Conservation (phyloP, 257 asterid genomes). For the Plectranthus barbatus region DNA sequence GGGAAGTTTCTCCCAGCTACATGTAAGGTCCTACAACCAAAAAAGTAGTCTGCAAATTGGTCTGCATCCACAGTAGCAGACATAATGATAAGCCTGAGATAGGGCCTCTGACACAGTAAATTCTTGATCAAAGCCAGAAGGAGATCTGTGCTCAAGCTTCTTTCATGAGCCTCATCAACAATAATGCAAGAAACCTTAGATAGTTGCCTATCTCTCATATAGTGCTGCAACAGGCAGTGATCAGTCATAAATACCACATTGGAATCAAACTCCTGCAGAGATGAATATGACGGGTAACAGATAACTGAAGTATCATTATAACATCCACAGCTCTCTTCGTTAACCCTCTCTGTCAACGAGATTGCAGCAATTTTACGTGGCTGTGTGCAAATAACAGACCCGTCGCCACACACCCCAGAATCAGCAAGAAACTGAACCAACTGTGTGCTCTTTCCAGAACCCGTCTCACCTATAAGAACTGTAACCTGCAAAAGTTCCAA, state of each 20-base stretch:
- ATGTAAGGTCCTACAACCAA: constrained; percentile 57
- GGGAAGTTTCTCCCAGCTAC: constrained; percentile 80
- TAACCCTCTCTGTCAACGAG: constrained; percentile 74
- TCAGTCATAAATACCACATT: constrained; percentile 74
- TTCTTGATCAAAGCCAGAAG: constrained; percentile 74
- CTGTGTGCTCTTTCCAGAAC: constrained; percentile 97
- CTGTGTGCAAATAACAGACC: constrained; percentile 75
- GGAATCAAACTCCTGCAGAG: constrained; percentile 41
- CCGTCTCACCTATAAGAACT: constrained; percentile 85
- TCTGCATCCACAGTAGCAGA: constrained; percentile 92
- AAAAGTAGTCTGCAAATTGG: constrained; percentile 67
- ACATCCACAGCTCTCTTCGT: constrained; percentile 68
- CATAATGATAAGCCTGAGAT: constrained; percentile 80
- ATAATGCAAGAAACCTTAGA: constrained; percentile 70
- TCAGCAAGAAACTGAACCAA: constrained; percentile 89
- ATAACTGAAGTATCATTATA: constrained; percentile 33
- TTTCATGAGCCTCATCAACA: constrained; percentile 97
- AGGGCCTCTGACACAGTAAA: constrained; percentile 52
- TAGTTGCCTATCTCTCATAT: constrained; percentile 60
- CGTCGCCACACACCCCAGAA: constrained; percentile 49
- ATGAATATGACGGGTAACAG: constrained; percentile 56
- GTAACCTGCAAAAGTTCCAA: constrained; percentile 44
- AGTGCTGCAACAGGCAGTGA: constrained; percentile 80
- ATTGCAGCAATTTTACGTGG: constrained; percentile 94
- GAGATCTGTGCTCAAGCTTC: constrained; percentile 92